Evolutionary conservation across 257 asterid species (phyloP).

Genomic region (Solanum megistacrolobum): DNA sequence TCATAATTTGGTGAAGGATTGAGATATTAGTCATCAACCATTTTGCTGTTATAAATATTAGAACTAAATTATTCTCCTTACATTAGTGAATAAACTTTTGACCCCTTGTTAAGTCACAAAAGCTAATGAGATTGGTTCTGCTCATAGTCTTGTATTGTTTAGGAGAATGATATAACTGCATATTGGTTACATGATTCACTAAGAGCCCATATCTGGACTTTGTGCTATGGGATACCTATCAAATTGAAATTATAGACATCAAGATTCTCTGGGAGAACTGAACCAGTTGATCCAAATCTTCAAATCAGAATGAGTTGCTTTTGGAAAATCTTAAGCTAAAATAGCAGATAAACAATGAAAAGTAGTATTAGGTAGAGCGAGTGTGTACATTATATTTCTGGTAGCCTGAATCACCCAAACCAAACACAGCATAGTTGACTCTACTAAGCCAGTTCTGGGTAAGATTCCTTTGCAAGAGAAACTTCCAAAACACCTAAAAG

Average conservation of each 20-base stretch:
- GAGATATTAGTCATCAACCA: background rate
- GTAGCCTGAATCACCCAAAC: constrained; percentile 97
- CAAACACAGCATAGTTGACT: constrained; percentile 65
- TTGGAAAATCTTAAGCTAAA: background rate
- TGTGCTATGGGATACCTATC: background rate
- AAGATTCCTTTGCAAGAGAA: constrained; percentile 72
- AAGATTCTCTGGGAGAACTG: background rate
- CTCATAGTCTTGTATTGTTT: background rate
- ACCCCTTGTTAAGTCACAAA: background rate
- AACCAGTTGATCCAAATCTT: background rate
- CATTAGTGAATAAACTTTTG: background rate
- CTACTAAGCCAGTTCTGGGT: constrained; percentile 55
- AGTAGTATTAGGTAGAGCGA: background rate
- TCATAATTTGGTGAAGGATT: background rate
- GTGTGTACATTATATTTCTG: constrained; percentile 77
- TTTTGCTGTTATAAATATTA: background rate
- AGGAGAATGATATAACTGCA: background rate
- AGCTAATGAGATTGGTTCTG: background rate
- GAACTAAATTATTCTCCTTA: background rate
- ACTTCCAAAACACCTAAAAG: constrained; percentile 86
- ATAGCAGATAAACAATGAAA: background rate
- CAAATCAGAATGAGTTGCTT: background rate
- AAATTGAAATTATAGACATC: background rate
- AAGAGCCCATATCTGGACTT: background rate
- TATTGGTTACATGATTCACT: background rate